Percentiles rank a stretch among this genome's conserved stretches.
phyloP scores from a whole-genome alignment of 805 yeast species.

The Candida khao-thaluensis region DNA sequence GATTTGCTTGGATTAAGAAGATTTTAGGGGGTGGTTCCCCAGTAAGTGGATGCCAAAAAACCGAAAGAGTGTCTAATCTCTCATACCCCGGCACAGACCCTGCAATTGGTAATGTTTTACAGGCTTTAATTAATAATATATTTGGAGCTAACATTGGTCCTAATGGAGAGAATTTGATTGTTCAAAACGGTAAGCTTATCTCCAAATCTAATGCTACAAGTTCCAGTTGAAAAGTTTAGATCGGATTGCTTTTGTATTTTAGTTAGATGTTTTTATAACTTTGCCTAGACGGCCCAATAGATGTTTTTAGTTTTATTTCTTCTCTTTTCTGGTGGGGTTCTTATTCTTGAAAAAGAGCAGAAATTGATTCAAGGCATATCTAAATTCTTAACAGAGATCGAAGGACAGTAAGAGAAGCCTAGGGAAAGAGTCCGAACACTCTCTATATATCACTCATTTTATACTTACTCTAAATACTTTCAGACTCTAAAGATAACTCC shows the following conservation, averaged over 20 bases:
- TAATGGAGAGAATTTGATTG: conserved; percentile 26
- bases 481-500: no score
- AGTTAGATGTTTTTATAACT: no score
- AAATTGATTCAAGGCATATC: no score
- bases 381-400: no score
- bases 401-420: no score
- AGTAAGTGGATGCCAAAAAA: conserved; percentile 47
- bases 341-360: no score
- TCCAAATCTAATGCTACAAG: neutral
- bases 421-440: no score
- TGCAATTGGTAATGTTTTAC: conserved; percentile 34
- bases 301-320: no score
- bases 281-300: no score
- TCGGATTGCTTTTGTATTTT: neutral
- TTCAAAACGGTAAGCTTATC: neutral
- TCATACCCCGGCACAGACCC: conserved; percentile 42
- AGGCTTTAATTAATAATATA: conserved; percentile 17
- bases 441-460: no score
- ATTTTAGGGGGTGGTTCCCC: conserved; percentile 38
- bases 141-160: conserved; percentile 20
- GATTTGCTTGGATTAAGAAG: conserved; percentile 18
- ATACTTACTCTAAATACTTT: no score
- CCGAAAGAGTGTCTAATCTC: conserved; percentile 52
- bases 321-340: no score
- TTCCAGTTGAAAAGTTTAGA: neutral